Evolutionary conservation across 306 rosid species (phyloP).

Genomic region (Hippophae rhamnoides): DNA sequence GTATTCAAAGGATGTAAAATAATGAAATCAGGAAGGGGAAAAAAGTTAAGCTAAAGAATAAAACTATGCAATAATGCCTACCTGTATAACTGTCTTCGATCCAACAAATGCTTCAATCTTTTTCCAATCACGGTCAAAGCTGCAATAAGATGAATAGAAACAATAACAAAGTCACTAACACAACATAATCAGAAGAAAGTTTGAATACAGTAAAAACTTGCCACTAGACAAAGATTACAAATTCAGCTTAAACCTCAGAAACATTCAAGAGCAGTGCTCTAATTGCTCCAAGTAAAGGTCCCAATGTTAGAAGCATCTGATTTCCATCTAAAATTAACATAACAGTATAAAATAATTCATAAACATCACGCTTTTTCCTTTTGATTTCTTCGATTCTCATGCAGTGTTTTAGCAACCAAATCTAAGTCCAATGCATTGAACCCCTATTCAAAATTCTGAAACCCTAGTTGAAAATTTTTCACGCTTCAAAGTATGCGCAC

Average conservation of each 20-base stretch:
- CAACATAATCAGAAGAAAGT: not conserved
- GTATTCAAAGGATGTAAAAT: not conserved
- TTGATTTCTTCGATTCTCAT: not conserved
- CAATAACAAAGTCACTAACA: not conserved
- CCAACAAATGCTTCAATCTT: constrained; percentile 97
- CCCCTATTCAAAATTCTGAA: too few species aligned
- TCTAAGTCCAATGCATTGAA: too few species aligned
- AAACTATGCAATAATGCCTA: constrained; percentile 18
- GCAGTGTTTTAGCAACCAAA: not conserved
- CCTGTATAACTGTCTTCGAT: constrained; percentile 96
- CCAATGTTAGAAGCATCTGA: too few species aligned
- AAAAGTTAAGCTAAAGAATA: not conserved
- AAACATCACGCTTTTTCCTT: not conserved
- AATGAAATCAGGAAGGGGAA: not conserved
- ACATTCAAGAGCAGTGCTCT: too few species aligned
- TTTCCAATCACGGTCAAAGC: constrained; percentile 99
- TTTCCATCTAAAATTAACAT: too few species aligned
- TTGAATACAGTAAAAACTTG: not conserved
- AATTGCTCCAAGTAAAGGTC: too few species aligned
- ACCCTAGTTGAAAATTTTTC: too few species aligned
- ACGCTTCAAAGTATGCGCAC: too few species aligned
- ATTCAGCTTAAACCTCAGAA: too few species aligned
- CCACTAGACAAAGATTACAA: too few species aligned
- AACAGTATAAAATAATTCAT: too few species aligned
- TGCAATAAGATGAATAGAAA: constrained; percentile 20